Percentiles rank a stretch among this genome's conserved stretches.
Conservation (phyloP, 2,329 filamentous ascomycete species). For the Canariomyces notabilis region DNA sequence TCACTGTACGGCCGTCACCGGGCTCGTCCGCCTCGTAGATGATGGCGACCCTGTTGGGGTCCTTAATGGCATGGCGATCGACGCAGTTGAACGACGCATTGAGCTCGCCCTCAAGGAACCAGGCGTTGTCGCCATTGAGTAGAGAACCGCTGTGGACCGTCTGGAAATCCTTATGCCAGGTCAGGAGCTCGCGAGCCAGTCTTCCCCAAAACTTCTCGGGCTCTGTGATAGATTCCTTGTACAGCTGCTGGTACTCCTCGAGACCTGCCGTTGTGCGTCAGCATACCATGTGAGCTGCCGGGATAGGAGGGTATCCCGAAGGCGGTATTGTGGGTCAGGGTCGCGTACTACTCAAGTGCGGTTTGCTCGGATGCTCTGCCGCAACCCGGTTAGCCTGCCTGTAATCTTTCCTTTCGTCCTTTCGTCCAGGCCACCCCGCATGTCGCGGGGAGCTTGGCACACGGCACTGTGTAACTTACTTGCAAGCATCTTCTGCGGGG, state of each 20-base stretch:
- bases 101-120: slow-evolving; percentile 89
- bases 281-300: slow-evolving; percentile 19
- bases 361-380: slow-evolving; percentile 64
- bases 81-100: slow-evolving; percentile 98
- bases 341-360: slow-evolving; percentile 57
- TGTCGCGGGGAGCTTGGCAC: slow-evolving; percentile 18
- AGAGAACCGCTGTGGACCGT: slow-evolving; percentile 79
- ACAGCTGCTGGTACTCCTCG: slow-evolving; percentile 62
- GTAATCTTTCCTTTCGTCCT: slow-evolving; percentile 21
- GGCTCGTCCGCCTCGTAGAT: slow-evolving; percentile 98
- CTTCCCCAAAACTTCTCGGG: slow-evolving; percentile 87
- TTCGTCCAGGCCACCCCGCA: slow-evolving; percentile 22
- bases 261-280: slow-evolving; percentile 43
- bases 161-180: slow-evolving; percentile 87
- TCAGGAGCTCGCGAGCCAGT: slow-evolving; percentile 80
- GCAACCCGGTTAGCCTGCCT: slow-evolving; percentile 35
- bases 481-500: slow-evolving; percentile 61
- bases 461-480: slow-evolving; percentile 45
- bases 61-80: slow-evolving; percentile 91
- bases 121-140: slow-evolving; percentile 75
- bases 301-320: slow-evolving; percentile 5
- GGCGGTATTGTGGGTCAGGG: slow-evolving; percentile 7
- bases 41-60: slow-evolving; percentile 89
- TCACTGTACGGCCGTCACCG: slow-evolving; percentile 79
- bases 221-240: slow-evolving; percentile 82